phyloP scores from a whole-genome alignment of 169 alveolate genomes.

The Plasmodium coatneyi region DNA sequence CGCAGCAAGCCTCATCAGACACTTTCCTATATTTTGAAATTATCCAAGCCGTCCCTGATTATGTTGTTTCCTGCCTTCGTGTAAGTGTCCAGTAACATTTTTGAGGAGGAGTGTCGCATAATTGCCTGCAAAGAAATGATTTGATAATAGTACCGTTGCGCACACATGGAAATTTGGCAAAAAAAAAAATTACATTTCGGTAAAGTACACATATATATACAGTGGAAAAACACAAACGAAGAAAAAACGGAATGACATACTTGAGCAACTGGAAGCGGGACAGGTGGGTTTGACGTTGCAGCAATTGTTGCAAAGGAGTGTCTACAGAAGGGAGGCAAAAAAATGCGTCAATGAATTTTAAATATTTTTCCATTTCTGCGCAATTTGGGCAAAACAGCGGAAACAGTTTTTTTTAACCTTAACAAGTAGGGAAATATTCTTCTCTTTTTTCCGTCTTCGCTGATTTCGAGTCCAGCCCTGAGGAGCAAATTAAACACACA shows the following conservation, averaged over 20 bases:
- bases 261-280: slow-evolving; percentile 85
- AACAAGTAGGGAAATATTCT: slow-evolving; percentile 81
- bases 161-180: background rate
- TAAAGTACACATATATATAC: background rate
- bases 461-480: slow-evolving; percentile 80
- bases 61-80: slow-evolving; percentile 83
- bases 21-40: slow-evolving; percentile 75
- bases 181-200: background rate
- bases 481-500: background rate
- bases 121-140: slow-evolving; percentile 77
- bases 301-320: slow-evolving; percentile 85
- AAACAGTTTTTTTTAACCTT: slow-evolving; percentile 35
- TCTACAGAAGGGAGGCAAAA: slow-evolving; percentile 17
- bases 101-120: slow-evolving; percentile 83
- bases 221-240: background rate
- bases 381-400: background rate
- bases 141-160: background rate
- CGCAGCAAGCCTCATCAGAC: slow-evolving; percentile 31
- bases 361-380: background rate
- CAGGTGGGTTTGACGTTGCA: slow-evolving; percentile 85
- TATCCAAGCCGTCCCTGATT: slow-evolving; percentile 80
- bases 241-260: slow-evolving; percentile 27
- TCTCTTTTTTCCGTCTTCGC: slow-evolving; percentile 79
- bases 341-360: background rate
- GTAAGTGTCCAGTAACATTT: slow-evolving; percentile 83